These are phyloP conservation scores for Lomentospora prolificans DNA, from an alignment of 2,329 filamentous ascomycete genomes.

Conservation along the genomic window DNA sequence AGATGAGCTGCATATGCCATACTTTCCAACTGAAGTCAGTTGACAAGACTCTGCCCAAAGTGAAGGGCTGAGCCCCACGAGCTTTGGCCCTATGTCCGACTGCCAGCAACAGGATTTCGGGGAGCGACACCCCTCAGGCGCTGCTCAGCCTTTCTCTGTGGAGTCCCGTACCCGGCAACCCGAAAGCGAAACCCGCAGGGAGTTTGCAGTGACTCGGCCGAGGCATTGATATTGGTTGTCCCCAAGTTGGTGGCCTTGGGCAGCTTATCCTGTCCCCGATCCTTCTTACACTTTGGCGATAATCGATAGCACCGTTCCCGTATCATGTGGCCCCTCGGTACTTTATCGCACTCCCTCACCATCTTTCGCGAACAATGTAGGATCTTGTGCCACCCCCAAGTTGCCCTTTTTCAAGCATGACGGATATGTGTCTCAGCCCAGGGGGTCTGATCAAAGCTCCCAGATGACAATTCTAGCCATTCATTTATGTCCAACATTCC, in stretches of 20 bases:
- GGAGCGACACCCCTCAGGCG: neutral
- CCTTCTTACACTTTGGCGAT: neutral
- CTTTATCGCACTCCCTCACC: conserved; percentile 1
- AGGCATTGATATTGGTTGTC: too few relatives aligned
- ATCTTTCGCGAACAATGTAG: neutral
- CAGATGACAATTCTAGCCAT: neutral
- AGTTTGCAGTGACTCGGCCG: neutral
- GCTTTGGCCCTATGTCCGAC: neutral
- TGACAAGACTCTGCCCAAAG: neutral
- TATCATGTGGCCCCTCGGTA: neutral
- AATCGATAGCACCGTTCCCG: neutral
- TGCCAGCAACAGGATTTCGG: neutral
- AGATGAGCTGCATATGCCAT: neutral
- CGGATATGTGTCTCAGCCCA: neutral
- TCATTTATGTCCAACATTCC: too few relatives aligned
- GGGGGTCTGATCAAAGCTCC: neutral
- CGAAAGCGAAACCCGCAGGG: neutral
- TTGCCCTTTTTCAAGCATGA: neutral
- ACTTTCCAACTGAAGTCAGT: neutral
- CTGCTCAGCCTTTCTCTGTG: neutral
- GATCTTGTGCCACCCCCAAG: neutral
- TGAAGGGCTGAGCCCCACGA: neutral
- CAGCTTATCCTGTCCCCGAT: neutral
- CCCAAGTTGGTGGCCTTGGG: too few relatives aligned
- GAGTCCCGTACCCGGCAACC: neutral